Evolutionary conservation across 805 yeast species (phyloP).

Genomic region (Teunomyces panamensis): DNA sequence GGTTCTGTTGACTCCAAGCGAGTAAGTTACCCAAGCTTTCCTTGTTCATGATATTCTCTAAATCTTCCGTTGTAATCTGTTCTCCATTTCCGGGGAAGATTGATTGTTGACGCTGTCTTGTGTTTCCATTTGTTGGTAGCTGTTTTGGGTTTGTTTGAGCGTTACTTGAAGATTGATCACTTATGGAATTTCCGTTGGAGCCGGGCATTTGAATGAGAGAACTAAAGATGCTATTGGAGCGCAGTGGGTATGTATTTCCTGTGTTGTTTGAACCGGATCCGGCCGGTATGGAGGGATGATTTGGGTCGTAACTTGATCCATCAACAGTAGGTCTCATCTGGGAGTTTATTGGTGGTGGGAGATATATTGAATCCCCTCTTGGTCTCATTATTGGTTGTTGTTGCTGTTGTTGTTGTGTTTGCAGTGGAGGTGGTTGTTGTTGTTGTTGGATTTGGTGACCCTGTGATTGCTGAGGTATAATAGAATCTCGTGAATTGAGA

Average conservation of each 20-base stretch:
- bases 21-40: conserved; percentile 31
- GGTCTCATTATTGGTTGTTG: conserved; percentile 17
- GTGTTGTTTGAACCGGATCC: conserved; percentile 1
- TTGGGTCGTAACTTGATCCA: conserved; percentile 2
- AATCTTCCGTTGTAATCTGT: conserved; percentile 25
- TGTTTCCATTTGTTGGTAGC: conserved; percentile 5
- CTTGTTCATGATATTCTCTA: conserved; percentile 30
- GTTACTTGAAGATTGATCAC: conserved; percentile 14
- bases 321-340: conserved; percentile 1
- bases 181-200: conserved; percentile 31
- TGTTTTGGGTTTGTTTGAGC: neutral
- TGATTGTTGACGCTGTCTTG: conserved; percentile 19
- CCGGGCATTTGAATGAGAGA: conserved; percentile 39
- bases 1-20: conserved; percentile 23
- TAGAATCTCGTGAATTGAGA: conserved; percentile 5
- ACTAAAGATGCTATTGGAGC: conserved; percentile 40
- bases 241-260: conserved; percentile 6
- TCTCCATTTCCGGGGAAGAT: conserved; percentile 15
- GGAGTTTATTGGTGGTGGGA: conserved; percentile 36
- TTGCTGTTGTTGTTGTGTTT: neutral
- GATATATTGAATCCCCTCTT: conserved; percentile 36
- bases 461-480: conserved; percentile 10
- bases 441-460: neutral
- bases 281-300: conserved; percentile 8
- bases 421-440: neutral